These are phyloP conservation scores for Fusarium equiseti DNA, from an alignment of 2,329 filamentous ascomycete species.

Conservation along the genomic window DNA sequence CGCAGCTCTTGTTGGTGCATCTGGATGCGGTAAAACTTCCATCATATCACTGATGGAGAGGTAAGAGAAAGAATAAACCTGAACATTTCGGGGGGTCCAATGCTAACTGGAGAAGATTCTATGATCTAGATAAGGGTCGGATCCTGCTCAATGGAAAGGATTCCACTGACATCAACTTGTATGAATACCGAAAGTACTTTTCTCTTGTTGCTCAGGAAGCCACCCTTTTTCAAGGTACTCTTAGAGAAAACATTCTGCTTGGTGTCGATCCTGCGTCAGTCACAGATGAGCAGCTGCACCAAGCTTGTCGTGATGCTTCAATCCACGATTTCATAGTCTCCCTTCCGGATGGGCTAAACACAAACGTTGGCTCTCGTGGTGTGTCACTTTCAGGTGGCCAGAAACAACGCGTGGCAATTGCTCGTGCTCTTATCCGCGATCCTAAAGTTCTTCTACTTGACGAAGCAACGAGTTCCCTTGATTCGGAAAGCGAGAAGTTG, in stretches of 20 bases:
- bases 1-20: slow-evolving; percentile 76
- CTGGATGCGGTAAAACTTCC: slow-evolving; percentile 79
- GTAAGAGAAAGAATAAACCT: slow-evolving; percentile 21
- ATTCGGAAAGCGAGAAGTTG: slow-evolving; percentile 72
- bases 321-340: slow-evolving; percentile 78
- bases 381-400: slow-evolving; percentile 78
- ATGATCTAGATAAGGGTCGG: slow-evolving; percentile 72
- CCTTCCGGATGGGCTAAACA: slow-evolving; percentile 76
- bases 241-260: slow-evolving; percentile 77
- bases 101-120: slow-evolving; percentile 65
- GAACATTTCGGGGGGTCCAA: background rate
- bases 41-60: slow-evolving; percentile 73
- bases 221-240: slow-evolving; percentile 75
- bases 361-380: slow-evolving; percentile 74
- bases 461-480: slow-evolving; percentile 78
- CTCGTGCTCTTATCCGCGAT: slow-evolving; percentile 74
- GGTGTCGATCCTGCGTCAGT: slow-evolving; percentile 69
- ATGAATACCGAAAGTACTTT: slow-evolving; percentile 72
- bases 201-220: slow-evolving; percentile 82
- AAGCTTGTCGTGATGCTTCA: slow-evolving; percentile 70
- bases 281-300: slow-evolving; percentile 63
- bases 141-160: slow-evolving; percentile 74
- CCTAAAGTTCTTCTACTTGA: slow-evolving; percentile 77
- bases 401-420: slow-evolving; percentile 77
- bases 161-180: slow-evolving; percentile 69